Base-by-base conservation (phyloP, 2,329 filamentous ascomycete genomes). In the Elsinoe arachidis region DNA sequence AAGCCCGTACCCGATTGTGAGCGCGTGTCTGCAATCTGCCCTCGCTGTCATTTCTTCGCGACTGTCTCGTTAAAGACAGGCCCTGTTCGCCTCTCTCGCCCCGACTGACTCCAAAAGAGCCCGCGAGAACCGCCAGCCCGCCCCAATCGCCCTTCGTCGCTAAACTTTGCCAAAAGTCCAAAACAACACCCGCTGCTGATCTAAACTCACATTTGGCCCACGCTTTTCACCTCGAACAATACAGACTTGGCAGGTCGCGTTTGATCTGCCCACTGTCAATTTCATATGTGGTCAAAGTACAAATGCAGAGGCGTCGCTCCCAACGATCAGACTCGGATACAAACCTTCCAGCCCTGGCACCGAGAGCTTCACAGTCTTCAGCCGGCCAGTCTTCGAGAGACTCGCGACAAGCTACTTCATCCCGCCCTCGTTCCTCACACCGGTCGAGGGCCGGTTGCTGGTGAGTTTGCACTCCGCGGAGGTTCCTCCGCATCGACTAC, bases 361-460 rank as follows among this genome's bases (percentile, higher is more conserved):
- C 63, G 61, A 64, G 61, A 38, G 60, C 61, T 38, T 59, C 61
- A 34, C 58, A 58, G 38, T 39, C 58, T 14, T 33, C 34, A 35
- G 12, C 52, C 44, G 44, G 30, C 30, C 39, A 43, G 26, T 35
- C 38, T n/a, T 37, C 58, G 26, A 57, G 53, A 35, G 55, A 58
- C 43, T 15, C 49, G 21, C 34, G 52, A 37, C 52, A 57, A n/a
- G 43, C 49, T 33, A 58, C 56, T 19, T 57, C 60, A 35, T 53
- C 60, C 35, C 58, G 74, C 51, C 66, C 77, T 21, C 73, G 78
- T 54, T 70, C 80, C 12, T 78, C 78, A 39, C 78, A 79, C 57
- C 73, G 78, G 57, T 80, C 78, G 49, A 69, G 78, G 60, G 79
- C 76, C 34, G 78, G 78, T 58, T 80, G 78, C 63, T 80, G 78